Conservation (phyloP, 1,139 yeast genomes). For the Scheffersomyces titani region DNA sequence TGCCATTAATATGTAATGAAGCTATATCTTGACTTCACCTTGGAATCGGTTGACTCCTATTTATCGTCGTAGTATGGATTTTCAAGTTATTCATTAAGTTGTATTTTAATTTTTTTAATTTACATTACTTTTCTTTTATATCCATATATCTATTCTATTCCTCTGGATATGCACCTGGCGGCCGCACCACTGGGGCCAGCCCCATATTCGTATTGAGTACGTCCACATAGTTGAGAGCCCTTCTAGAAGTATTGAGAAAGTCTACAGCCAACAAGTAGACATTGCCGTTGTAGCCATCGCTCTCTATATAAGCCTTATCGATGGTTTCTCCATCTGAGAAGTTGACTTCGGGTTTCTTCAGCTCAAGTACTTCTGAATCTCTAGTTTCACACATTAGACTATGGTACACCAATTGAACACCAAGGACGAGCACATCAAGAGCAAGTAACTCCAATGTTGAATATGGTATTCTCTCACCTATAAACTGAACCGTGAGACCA, state of each 20-base stretch:
- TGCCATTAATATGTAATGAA: too few species aligned
- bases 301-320: slow-evolving; percentile 17
- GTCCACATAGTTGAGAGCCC: slow-evolving; percentile 20
- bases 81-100: too few species aligned
- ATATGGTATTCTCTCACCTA: slow-evolving; percentile 39
- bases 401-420: slow-evolving; percentile 33
- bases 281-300: slow-evolving; percentile 46
- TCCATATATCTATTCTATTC: not conserved
- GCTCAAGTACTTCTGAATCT: slow-evolving; percentile 30
- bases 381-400: slow-evolving; percentile 33
- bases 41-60: not conserved
- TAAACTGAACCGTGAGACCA: slow-evolving; percentile 38
- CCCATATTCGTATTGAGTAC: slow-evolving; percentile 8
- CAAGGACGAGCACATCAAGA: slow-evolving; percentile 28
- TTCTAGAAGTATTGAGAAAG: slow-evolving; percentile 20
- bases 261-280: slow-evolving; percentile 34
- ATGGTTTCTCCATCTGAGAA: slow-evolving; percentile 13
- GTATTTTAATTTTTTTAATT: too few species aligned
- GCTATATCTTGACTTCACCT: too few species aligned
- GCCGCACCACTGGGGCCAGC: not conserved
- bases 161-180: slow-evolving; percentile 1
- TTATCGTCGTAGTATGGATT: too few species aligned
- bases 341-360: slow-evolving; percentile 6
- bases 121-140: not conserved
- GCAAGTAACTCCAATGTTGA: slow-evolving; percentile 26